Evolutionary conservation across 2,329 filamentous ascomycete genomes (phyloP).

Genomic region (Hypoxylon sp.): DNA sequence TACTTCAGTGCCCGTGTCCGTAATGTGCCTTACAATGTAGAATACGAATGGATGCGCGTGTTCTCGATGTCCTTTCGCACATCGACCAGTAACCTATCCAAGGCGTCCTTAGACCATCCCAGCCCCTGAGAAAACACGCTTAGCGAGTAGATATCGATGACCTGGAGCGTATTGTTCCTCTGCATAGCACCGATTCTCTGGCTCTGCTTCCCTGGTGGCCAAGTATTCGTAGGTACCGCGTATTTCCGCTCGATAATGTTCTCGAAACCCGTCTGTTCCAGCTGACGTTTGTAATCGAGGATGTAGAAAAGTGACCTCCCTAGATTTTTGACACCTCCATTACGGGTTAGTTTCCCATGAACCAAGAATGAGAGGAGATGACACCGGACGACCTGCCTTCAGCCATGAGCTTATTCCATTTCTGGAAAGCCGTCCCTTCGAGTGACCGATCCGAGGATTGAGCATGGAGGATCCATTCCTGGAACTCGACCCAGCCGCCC

Average conservation of each 20-base stretch:
- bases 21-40: slow-evolving; percentile 50
- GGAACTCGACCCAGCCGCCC: slow-evolving; percentile 57
- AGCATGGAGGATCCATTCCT: slow-evolving; percentile 55
- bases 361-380: background rate
- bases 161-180: slow-evolving; percentile 49
- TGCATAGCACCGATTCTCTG: slow-evolving; percentile 53
- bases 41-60: slow-evolving; percentile 51
- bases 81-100: slow-evolving; percentile 46
- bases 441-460: slow-evolving; percentile 55
- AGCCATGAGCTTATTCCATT: slow-evolving; percentile 52
- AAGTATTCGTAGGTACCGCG: slow-evolving; percentile 51
- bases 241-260: slow-evolving; percentile 51
- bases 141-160: slow-evolving; percentile 48
- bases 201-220: slow-evolving; percentile 52
- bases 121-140: slow-evolving; percentile 46
- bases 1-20: background rate
- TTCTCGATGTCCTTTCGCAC: slow-evolving; percentile 50
- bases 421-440: slow-evolving; percentile 52
- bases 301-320: slow-evolving; percentile 54
- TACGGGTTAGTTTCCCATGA: slow-evolving; percentile 22
- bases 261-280: slow-evolving; percentile 50
- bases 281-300: slow-evolving; percentile 46
- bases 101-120: slow-evolving; percentile 48
- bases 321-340: slow-evolving; percentile 48
- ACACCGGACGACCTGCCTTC: slow-evolving; percentile 39